Conservation (phyloP, 1,139 yeast genomes). For the Magnusiomyces sp. region DNA sequence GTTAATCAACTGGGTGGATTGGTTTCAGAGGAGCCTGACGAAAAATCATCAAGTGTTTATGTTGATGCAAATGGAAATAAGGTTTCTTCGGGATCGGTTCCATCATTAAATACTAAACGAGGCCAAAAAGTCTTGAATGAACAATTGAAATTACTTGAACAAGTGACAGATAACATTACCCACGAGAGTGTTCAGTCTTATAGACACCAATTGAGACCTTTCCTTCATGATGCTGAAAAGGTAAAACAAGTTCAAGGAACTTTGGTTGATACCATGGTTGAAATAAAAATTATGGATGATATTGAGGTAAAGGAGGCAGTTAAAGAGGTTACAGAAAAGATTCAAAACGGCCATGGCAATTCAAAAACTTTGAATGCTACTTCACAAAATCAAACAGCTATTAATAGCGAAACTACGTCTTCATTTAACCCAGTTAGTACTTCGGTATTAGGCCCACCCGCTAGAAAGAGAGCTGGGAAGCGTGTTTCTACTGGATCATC, state of each 20-base stretch:
- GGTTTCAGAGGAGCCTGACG: slow-evolving; percentile 5
- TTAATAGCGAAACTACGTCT: not conserved
- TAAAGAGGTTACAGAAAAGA: not conserved
- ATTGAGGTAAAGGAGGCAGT: slow-evolving; percentile 12
- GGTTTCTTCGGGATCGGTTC: slow-evolving; percentile 2
- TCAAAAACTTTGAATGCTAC: not conserved
- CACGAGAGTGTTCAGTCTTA: slow-evolving; percentile 11
- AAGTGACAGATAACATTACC: slow-evolving; percentile 6
- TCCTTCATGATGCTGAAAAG: slow-evolving; percentile 3
- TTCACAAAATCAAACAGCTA: no score
- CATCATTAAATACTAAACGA: slow-evolving; percentile 8
- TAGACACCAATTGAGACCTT: slow-evolving; percentile 12
- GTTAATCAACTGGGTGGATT: slow-evolving; percentile 16
- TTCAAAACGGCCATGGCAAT: not conserved
- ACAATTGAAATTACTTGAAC: slow-evolving; percentile 10
- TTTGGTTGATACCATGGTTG: slow-evolving; percentile 10
- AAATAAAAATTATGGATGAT: slow-evolving; percentile 9
- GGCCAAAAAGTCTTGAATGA: slow-evolving; percentile 10
- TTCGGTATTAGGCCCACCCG: no score
- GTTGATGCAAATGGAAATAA: not conserved
- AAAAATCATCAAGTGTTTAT: not conserved
- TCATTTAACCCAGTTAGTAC: not conserved
- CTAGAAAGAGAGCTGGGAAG: no score
- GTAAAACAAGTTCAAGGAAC: slow-evolving; percentile 3
- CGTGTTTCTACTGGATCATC: no score